Evolutionary conservation across 2,329 filamentous ascomycete genomes (phyloP), one percentile per base, ranked within the genome.

Genomic region (Xylaria sp.): DNA sequence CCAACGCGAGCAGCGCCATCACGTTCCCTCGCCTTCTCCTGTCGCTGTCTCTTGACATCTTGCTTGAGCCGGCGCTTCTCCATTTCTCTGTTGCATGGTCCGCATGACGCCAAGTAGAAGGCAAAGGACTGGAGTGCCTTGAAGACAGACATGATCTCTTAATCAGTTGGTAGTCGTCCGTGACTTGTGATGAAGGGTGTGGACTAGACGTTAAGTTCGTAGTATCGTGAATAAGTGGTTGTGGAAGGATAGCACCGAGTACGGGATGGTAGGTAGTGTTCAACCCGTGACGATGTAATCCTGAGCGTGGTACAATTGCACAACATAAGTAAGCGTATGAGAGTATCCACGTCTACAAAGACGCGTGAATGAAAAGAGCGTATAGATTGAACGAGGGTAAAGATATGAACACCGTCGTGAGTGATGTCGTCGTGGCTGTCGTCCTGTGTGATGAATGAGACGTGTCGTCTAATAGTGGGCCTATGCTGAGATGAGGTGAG

Each of bases 51-150:
- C 70, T 85, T 85, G 54, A 90, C 89, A 71, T 90, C 82, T 66
- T 84, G 83, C 73, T 84, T 87, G 59, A 88, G 82, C 73, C 88
- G 88, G 67, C 88, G 84, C 64, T 86, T 85, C 71, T 89, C 83
- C 55, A 82, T 80, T 62, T 88, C 83, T 66, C 90, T 84, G 59
- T 86, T 81, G 76, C 92, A 97, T 75, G 89, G 89, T 63, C 88
- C 86, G 72, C 90, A 93, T 58, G 89, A 88, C 61, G 89, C 77
- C 66, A 91, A 80, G 77, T 90, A 91, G 79, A 92, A 92, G 72
- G 90, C 77, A 65, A 87, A 88, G 56, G 89, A 92, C 74, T 91
- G 90, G 37, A 91, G 78, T 68, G 84, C 85, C 61, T 83, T 79
- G 59, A 78, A 76, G 64, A 86, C 76, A 60, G 80, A 80, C 80